Evolutionary conservation across 345 rosid species (phyloP), one percentile per base, ranked within the genome.

Genomic region (Pistacia atlantica): DNA sequence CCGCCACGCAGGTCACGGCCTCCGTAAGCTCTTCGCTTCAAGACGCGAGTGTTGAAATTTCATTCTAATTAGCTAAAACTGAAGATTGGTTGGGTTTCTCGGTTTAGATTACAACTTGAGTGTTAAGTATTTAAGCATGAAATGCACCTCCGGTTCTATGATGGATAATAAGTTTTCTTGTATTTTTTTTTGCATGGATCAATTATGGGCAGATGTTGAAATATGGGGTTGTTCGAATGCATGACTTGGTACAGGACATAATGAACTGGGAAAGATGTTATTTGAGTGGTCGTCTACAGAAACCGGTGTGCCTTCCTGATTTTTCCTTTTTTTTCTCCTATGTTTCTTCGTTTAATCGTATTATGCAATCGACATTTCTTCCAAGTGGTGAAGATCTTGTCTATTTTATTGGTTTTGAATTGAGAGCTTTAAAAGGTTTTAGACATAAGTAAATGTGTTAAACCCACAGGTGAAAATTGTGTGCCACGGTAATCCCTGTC

Each of bases 191-290:
- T 31, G 33, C 33, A 31, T 2, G 49, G 65, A 78, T 68, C 51
- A 61, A 61, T 78, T 75, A 49, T 64, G 69, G 75, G 72, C 90
- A 95, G 98, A 85, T 86, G 89, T 82, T 90, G 58, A 95, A 95
- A 81, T 93, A 93, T 84, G 99, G 99, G 35, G 95, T 96, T 81
- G 90, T 91, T 77, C 86, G 93, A 68, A 91, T 89, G 92, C 78
- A 92, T 63, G 90, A 92, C 84, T 83, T 96, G 88, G 81, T 92
- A 71, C 83, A 87, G 28, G 97, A 95, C 76, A 22, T 95, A 79
- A 55, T 87, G 45, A 82, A 83, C 64, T 92, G 98, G 98, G 84
- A 95, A 77, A 87, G 89, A 67, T 81, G 90, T 76, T 93, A 93
- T 85, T 82, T 91, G 82, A 89, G 98, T 66, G 98, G 98, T 58